phyloP scores from a whole-genome alignment of 129 eudicot species.

The Tanacetum coccineum region DNA sequence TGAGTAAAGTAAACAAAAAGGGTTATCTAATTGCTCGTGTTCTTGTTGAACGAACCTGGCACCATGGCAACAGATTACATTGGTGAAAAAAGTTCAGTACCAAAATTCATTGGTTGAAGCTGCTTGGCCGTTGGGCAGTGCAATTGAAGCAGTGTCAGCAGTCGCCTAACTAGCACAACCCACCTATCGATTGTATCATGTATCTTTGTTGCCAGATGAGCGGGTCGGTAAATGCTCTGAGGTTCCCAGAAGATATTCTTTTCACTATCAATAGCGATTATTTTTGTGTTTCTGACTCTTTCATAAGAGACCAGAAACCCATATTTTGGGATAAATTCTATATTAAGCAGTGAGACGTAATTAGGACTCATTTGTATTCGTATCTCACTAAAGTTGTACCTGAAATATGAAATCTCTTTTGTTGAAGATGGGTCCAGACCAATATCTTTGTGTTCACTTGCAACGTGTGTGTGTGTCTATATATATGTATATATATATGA shows the following conservation, averaged over 20 bases:
- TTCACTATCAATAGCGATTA: neutral
- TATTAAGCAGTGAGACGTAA: constrained; percentile 11
- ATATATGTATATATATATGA: no score
- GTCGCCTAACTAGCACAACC: neutral
- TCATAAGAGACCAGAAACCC: neutral
- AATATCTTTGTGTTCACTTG: no score
- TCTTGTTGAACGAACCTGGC: no score
- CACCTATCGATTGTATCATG: constrained; percentile 18
- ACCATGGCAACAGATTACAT: constrained; percentile 41
- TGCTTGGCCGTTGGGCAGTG: constrained; percentile 99
- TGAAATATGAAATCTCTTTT: neutral
- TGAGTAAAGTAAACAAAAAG: no score
- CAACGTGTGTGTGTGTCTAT: no score
- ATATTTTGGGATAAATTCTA: neutral
- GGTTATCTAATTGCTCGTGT: no score
- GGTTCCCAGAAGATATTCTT: constrained; percentile 18
- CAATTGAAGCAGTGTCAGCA: constrained; percentile 81
- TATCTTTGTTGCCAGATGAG: constrained; percentile 8
- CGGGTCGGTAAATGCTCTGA: constrained; percentile 23
- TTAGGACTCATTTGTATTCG: constrained; percentile 21
- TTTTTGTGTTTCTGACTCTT: constrained; percentile 15
- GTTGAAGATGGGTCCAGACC: no score
- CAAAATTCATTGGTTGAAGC: constrained; percentile 88
- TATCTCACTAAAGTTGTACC: constrained; percentile 9
- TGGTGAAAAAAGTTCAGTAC: constrained; percentile 58